phyloP scores from a whole-genome alignment of 2,329 filamentous ascomycete genomes.

The Lachnellula cervina region DNA sequence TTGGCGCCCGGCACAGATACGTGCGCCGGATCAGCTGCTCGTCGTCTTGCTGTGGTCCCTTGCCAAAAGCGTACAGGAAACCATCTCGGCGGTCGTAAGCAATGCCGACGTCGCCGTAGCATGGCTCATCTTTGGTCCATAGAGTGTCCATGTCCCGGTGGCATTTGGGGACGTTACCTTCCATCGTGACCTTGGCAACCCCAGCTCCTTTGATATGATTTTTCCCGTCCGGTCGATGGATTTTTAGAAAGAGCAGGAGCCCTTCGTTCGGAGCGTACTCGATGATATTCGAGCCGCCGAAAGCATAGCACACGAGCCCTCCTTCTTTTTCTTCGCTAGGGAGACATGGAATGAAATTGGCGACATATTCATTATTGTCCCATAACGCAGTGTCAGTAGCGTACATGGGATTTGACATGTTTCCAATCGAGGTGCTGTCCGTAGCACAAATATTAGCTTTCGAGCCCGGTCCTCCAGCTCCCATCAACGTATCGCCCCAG shows the following conservation, averaged over 20 bases:
- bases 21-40: slow-evolving; percentile 3
- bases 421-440: slow-evolving; percentile 4
- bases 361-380: slow-evolving; percentile 7
- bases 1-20: slow-evolving; percentile 1
- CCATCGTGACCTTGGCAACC: not conserved
- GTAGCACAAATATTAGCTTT: slow-evolving; percentile 7
- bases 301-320: not conserved
- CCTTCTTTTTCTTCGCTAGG: slow-evolving; percentile 2
- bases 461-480: not conserved
- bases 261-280: slow-evolving; percentile 4
- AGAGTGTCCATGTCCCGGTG: slow-evolving; percentile 1
- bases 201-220: slow-evolving; percentile 4
- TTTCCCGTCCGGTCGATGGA: slow-evolving; percentile 2
- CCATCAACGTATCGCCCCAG: slow-evolving; percentile 7
- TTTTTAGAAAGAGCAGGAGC: slow-evolving; percentile 4
- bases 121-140: slow-evolving; percentile 4
- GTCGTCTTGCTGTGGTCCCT: slow-evolving; percentile 3
- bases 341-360: slow-evolving; percentile 5
- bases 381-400: slow-evolving; percentile 4
- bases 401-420: not conserved
- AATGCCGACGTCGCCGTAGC: slow-evolving; percentile 3
- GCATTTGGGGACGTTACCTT: slow-evolving; percentile 2
- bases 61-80: slow-evolving; percentile 1
- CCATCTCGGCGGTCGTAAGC: slow-evolving; percentile 4
- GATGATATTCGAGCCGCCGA: slow-evolving; percentile 6